Base-by-base conservation (phyloP, 1,284 basidiomycete genomes). In the Rhodotorula sp. region DNA sequence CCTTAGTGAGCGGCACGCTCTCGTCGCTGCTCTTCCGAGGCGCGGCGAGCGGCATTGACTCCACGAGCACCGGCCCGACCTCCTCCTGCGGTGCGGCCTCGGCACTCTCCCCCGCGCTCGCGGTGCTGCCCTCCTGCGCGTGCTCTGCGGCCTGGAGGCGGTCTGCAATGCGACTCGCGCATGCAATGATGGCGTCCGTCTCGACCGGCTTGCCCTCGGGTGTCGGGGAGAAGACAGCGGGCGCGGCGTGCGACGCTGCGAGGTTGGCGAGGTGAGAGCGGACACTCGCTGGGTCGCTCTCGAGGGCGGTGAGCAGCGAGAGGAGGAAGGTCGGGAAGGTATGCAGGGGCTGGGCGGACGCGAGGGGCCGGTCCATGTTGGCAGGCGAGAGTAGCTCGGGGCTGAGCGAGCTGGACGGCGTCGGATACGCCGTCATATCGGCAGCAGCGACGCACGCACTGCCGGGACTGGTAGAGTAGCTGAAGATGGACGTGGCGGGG, bases 271-370 rank as follows among this genome's bases (percentile, higher is more conserved):
- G 70, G 56, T 75, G 72, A 15, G 61, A 29, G 13, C 70, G 70
- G 58, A 75, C 66, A 80, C 54, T 56, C 19, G 70, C 62, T 9
- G 78, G 78, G 66, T 78, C 72, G 10, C 66, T 56, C 69, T 80
- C 68, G 72, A 80, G 60, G 55, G 79, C 67, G 76, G 79, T 68
- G 66, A 80, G 48, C 76, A 81, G 72, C 46, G 76, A 54, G 74
- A 79, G 63, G 70, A 78, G 53, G 70, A 79, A 73, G 60, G 72
- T 46, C 57, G 78, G 65, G 75, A 79, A 76, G 5, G 76, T 56
- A 59, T 73, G 71, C 10, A 73, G 64, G 7, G 74, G 67, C 1
- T 56, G 57, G 10, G 67, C 56, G 9, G 62, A 67, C 10, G 71
- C 59, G 22, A 61, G 41, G 2, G 71, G 60, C 32, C 44, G 15